Evolutionary conservation across 495 filamentous ascomycete species (phyloP), one percentile per base, ranked within the genome.

Genomic region (Choiromyces venosus): DNA sequence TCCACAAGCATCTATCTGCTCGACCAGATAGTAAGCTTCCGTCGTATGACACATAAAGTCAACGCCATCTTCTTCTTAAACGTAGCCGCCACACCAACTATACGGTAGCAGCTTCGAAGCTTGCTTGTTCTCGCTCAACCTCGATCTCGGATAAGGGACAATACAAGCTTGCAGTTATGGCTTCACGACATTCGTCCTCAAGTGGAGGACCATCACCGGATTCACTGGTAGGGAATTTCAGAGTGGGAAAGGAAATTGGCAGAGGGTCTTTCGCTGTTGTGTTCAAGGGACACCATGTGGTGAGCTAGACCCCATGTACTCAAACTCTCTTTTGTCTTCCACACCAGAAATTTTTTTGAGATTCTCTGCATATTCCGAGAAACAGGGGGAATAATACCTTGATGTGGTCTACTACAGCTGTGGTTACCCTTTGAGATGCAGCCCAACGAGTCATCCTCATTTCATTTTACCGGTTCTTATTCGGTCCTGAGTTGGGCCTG

Each of bases 221-320:
- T 44, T 74, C 76, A n/a, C 76, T 76, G 35, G 73, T 81, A 66
- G 80, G 80, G 35, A 74, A 78, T 52, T 81, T 79, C 65, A 66
- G 70, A 36, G 74, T 81, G 72, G 79, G 80, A 33, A 71, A 56
- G 8, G 80, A 81, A 52, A 81, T 81, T 76, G 80, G 80, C 56
- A 79, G 74, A 70, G 80, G 80, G 21, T 81, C 80, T 46, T 81
- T 81, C 71, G 80, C 80, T 25, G 73, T 69, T 69, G 80, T 81
- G 19, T 81, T 77, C 39, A 81, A 79, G 40, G 80, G 73, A 70
- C 80, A 79, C 37, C 71, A 81, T 77, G 70, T 71, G 69, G 80
- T 81, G 73, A 71, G 79, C 67, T 71, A 68, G 14, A 29, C 40
- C 29, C 61, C 52, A 18, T 14, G 37, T 67, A 72, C 35, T 71